Evolutionary conservation across 2,329 filamentous ascomycete genomes (phyloP).

Genomic region (Colletotrichum coccodes): DNA sequence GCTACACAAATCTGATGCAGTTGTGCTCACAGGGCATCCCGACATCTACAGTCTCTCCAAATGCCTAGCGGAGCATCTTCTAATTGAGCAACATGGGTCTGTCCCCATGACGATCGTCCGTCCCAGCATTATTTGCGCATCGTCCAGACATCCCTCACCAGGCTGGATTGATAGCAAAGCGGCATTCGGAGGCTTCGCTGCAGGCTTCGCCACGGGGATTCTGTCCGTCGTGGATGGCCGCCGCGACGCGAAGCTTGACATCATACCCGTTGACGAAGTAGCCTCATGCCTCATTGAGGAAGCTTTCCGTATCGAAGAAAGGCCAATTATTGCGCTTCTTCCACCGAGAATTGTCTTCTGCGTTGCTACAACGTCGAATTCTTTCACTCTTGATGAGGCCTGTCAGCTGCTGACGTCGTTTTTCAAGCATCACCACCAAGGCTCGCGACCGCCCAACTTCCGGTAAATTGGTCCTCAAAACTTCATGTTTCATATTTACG

Average conservation of each 20-base stretch:
- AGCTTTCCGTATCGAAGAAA: neutral
- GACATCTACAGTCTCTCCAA: conserved; percentile 34
- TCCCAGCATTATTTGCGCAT: conserved; percentile 32
- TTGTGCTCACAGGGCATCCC: conserved; percentile 32
- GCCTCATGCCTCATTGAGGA: no score
- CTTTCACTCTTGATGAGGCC: neutral
- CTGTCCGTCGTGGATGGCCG: conserved; percentile 29
- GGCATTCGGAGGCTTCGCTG: conserved; percentile 23
- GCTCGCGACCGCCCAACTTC: neutral
- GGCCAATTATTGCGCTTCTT: neutral
- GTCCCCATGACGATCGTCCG: conserved; percentile 30
- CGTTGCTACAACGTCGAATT: neutral
- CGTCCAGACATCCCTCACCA: conserved; percentile 22
- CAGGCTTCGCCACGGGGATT: conserved; percentile 28
- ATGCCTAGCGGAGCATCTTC: conserved; percentile 30
- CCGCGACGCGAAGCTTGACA: neutral
- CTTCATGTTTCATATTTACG: no score
- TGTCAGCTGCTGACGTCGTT: neutral
- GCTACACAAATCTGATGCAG: conserved; percentile 20
- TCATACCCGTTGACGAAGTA: neutral
- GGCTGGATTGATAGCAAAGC: conserved; percentile 34
- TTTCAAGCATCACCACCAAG: neutral
- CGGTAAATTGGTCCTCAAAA: neutral
- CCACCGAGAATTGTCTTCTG: neutral
- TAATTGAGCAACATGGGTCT: conserved; percentile 14